Evolutionary conservation across 441 rosid genomes (phyloP).

Genomic region (Adansonia gregorii): DNA sequence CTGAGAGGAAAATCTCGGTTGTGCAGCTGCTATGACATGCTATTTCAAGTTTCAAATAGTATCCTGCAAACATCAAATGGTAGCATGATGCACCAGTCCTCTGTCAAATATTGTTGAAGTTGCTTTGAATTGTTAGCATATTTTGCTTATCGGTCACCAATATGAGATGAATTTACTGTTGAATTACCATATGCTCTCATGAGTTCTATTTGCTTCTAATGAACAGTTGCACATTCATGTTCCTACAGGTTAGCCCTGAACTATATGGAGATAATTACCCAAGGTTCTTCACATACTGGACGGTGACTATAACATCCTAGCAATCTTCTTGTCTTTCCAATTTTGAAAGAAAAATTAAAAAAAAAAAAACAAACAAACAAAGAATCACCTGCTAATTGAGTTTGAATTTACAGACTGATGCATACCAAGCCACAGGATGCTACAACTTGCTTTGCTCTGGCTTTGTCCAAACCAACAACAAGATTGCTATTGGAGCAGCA

Average conservation of each 20-base stretch:
- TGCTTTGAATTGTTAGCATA: slow-evolving; percentile 4
- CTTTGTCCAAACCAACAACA: slow-evolving; percentile 65
- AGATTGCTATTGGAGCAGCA: slow-evolving; percentile 71
- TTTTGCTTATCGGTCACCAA: not conserved
- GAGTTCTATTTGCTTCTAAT: not conserved
- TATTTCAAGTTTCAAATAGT: not conserved
- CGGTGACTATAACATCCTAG: slow-evolving; percentile 43
- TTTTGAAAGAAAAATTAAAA: not conserved
- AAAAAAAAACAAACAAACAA: not conserved
- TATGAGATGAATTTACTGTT: not conserved
- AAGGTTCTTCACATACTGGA: slow-evolving; percentile 81
- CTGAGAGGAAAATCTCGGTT: not conserved
- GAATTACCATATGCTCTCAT: not conserved
- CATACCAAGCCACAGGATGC: slow-evolving; percentile 75
- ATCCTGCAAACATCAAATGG: slow-evolving; percentile 4
- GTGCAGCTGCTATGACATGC: not conserved
- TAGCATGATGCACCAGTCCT: not conserved
- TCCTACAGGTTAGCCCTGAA: slow-evolving; percentile 72
- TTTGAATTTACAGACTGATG: slow-evolving; percentile 56
- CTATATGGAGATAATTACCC: slow-evolving; percentile 74
- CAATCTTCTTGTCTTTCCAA: not conserved
- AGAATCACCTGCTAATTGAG: not conserved
- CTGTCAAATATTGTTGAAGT: slow-evolving; percentile 5
- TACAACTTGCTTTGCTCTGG: slow-evolving; percentile 73
- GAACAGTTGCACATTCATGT: slow-evolving; percentile 17